Evolutionary conservation across 495 filamentous ascomycete species (phyloP), one percentile per base, ranked within the genome.

Genomic region (Aspergillus conjunctus): DNA sequence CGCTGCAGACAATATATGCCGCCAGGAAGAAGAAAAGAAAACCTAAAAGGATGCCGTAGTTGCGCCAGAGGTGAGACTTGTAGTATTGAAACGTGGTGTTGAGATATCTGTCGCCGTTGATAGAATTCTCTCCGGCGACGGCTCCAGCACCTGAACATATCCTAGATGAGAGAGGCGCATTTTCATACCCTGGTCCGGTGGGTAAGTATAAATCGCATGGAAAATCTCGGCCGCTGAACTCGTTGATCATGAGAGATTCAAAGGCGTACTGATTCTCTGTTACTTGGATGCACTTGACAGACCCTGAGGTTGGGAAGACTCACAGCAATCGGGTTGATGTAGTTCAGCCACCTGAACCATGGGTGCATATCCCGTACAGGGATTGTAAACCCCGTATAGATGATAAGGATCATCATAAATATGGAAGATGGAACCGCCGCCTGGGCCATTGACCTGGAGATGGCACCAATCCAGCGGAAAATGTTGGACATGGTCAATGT

Each of bases 331-430:
- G 92, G 92, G 62, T 96, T 87, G 12, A 97, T 71, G 61, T 91
- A 97, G 63, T 91, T 90, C 37, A 97, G 77, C 93, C 93, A 96
- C 32, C 89, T 81, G 64, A 90, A 90, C 89, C 92, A 97, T 2
- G 76, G 80, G 12, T 87, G 84, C 91, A 96, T 96, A 54, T 75
- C 52, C 52, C 68, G 71, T 43, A 85, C 83, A 0, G 92, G 93
- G 61, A 98, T 91, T 3, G 86, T 87, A 71, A 96, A 97, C 9
- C 93, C 93, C 54, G 92, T 96, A 69, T 94, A 97, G 58, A 96
- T 90, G 66, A 95, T 79, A 41, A 96, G 77, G 45, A 85, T 83
- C 51, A 97, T 80, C 71, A 97, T 93, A 63, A 96, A 81, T 22
- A 96, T 72, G 1, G 90, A 89, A 20, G 91, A 84, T 3, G 91